Conservation (phyloP, 768 basidiomycete genomes). For the Exidia glandulosa region DNA sequence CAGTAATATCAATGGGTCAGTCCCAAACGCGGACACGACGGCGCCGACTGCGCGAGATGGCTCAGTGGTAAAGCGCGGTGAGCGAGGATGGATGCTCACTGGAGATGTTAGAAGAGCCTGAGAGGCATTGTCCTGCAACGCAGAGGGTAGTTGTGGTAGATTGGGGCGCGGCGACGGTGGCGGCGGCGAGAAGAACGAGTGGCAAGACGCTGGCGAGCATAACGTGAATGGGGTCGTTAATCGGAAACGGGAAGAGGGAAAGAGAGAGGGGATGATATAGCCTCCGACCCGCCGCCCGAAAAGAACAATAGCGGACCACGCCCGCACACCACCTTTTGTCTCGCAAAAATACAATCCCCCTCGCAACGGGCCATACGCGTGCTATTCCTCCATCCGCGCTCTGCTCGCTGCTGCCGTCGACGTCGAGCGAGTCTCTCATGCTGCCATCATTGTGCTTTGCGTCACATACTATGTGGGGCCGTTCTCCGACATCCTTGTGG, state of each 20-base stretch:
- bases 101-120: conserved; percentile 66
- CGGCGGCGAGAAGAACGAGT: not conserved
- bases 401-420: no score
- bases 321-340: not conserved
- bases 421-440: no score
- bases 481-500: no score
- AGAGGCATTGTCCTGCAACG: conserved; percentile 81
- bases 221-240: not conserved
- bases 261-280: not conserved
- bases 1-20: conserved; percentile 49
- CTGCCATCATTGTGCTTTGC: no score
- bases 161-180: not conserved
- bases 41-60: conserved; percentile 46
- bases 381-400: no score
- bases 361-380: no score
- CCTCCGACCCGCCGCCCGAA: not conserved
- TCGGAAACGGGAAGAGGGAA: not conserved
- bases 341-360: no score
- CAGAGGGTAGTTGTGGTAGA: conserved; percentile 30
- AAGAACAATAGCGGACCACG: not conserved
- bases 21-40: conserved; percentile 45
- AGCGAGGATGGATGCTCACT: conserved; percentile 31
- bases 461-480: no score
- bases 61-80: conserved; percentile 6
- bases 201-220: not conserved